Percentiles rank a stretch among this genome's conserved stretches.
Evolutionary conservation across 257 asterid species (phyloP).

Genomic region (Nemophila menziesii): DNA sequence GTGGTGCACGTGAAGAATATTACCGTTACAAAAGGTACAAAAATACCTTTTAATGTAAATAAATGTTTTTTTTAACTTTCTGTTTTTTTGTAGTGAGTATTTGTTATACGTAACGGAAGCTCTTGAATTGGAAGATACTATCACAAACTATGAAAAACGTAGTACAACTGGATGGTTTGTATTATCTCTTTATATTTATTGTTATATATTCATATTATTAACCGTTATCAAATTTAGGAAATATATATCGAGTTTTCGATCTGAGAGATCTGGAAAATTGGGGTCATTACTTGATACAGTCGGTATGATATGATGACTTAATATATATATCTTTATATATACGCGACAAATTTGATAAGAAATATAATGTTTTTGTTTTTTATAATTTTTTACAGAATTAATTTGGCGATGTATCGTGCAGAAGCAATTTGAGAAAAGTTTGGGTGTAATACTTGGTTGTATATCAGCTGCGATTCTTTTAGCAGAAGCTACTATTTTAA

Average conservation of each 20-base stretch:
- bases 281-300: conserved; percentile 60
- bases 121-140: conserved; percentile 91
- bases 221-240: conserved; percentile 47
- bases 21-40: conserved; percentile 83
- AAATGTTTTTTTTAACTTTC: background rate
- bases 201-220: background rate
- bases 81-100: conserved; percentile 65
- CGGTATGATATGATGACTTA: conserved; percentile 49
- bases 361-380: no score
- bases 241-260: conserved; percentile 75
- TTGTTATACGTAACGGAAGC: conserved; percentile 86
- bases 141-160: conserved; percentile 83
- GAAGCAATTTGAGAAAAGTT: conserved; percentile 59
- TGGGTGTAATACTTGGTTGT: conserved; percentile 87
- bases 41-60: no score
- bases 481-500: conserved; percentile 95
- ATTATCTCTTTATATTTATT: conserved; percentile 14
- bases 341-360: no score
- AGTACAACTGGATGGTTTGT: conserved; percentile 83
- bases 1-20: conserved; percentile 95
- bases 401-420: conserved; percentile 80
- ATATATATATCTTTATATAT: no score
- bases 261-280: conserved; percentile 56
- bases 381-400: conserved; percentile 54
- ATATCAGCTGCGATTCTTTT: conserved; percentile 86